Base-by-base conservation (phyloP, 352 stramenopile species). In the Phytophthora brassicae region DNA sequence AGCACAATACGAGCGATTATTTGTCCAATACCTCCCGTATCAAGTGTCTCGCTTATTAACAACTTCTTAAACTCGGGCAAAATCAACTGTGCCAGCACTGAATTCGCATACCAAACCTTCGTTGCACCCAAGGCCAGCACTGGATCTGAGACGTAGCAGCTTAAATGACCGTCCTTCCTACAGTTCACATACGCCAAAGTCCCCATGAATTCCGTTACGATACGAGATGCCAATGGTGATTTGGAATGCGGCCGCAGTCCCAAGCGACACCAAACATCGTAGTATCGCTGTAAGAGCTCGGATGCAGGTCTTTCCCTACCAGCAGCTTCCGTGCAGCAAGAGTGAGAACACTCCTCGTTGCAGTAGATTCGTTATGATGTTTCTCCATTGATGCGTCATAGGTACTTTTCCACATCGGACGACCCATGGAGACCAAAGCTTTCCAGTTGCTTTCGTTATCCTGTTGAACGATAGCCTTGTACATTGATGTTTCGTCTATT, bases 141-240 rank as follows among this genome's bases (percentile, higher is more conserved):
- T 28, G 31, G 47, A 22, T 54, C 47, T 12, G 47, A 54, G 28
- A 31, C 11, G 20, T 44, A 44, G 31, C 31, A 33, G 19, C 47
- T 54, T 19, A 43, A 31, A 4, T 31, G 26, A 42, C 39, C 64
- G n/a, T 66, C 58, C 13, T 64, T 44, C 19, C 56, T 17, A 36
- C 46, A 60, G 24, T 64, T 53, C 11, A 70, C 61, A 43, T 67
- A 66, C 9, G 36, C 49, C 0, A 73, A 56, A 29, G 67, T 54
- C 0, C 56, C 64, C 68, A 72, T 72, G 24, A 63, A 66, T 16
- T 72, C 52, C 1, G 68, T 59, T 20, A 76, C 59, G 1, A 44
- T 20, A 8, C 52, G 47, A 24, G 53, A 52, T 22, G 62, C 67
- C 19, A 73, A 46, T 12, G 65, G n/a, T 12, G 58, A 60, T n/a